These are phyloP conservation scores for Pseudomicrostroma phylloplanum DNA, from an alignment of 1,284 basidiomycete genomes.

Conservation along the genomic window DNA sequence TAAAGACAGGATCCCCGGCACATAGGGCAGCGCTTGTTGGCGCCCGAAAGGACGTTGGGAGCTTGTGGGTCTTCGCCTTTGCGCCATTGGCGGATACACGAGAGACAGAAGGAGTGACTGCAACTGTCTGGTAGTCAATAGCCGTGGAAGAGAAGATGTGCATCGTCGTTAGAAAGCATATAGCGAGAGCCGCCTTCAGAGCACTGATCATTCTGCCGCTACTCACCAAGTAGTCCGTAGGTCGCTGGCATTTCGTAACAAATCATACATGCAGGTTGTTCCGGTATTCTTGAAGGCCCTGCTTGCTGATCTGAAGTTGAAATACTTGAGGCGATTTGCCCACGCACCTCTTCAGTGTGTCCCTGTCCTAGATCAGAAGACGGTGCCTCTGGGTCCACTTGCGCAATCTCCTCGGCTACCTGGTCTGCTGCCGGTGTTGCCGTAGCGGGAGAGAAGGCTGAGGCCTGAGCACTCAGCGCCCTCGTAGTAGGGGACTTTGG, in stretches of 20 bases:
- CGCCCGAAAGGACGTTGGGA: background rate
- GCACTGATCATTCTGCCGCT: too few species aligned
- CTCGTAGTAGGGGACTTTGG: background rate
- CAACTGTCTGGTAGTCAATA: background rate
- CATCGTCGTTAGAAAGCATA: too few species aligned
- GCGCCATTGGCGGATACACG: slow-evolving; percentile 4
- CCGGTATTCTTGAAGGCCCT: too few species aligned
- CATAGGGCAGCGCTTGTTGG: background rate
- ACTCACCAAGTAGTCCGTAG: slow-evolving; percentile 2
- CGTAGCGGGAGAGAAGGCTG: background rate
- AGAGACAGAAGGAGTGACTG: background rate
- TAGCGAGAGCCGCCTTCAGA: too few species aligned
- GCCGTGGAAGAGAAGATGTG: too few species aligned
- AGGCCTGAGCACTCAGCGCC: background rate
- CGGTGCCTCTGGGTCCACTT: too few species aligned
- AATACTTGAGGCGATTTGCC: too few species aligned
- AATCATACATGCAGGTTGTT: background rate
- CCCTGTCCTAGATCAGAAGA: too few species aligned
- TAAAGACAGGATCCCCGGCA: background rate
- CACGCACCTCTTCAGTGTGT: too few species aligned
- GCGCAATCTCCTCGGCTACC: background rate
- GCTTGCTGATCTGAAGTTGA: too few species aligned
- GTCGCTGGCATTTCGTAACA: background rate
- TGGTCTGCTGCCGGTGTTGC: background rate
- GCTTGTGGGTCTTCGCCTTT: background rate